These are phyloP conservation scores for Yamadazyma dendronema DNA, from an alignment of 1,139 yeast species.

Conservation along the genomic window DNA sequence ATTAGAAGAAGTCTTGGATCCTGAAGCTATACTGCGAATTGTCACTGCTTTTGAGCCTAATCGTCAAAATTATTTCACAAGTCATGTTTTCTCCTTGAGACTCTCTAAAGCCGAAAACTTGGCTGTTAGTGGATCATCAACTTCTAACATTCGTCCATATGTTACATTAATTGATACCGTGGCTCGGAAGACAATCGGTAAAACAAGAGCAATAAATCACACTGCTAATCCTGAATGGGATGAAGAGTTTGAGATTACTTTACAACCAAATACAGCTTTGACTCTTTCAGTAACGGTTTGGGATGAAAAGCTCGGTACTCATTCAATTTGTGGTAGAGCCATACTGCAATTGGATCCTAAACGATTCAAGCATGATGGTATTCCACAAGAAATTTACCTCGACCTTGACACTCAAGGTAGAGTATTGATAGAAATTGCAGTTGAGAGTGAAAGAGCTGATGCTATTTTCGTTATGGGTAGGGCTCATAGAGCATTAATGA, in stretches of 20 bases:
- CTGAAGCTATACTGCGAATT: slow-evolving; percentile 56
- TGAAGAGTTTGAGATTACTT: slow-evolving; percentile 73
- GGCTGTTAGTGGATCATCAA: slow-evolving; percentile 36
- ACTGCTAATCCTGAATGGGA: slow-evolving; percentile 82
- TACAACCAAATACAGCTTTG: slow-evolving; percentile 37
- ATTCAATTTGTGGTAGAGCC: slow-evolving; percentile 70
- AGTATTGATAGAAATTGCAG: slow-evolving; percentile 60
- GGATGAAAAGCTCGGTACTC: slow-evolving; percentile 64
- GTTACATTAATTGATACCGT: slow-evolving; percentile 65
- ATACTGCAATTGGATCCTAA: slow-evolving; percentile 62
- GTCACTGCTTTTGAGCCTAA: slow-evolving; percentile 36
- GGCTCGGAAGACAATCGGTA: slow-evolving; percentile 59
- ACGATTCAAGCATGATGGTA: slow-evolving; percentile 65
- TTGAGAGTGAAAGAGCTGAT: slow-evolving; percentile 77
- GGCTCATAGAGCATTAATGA: slow-evolving; percentile 61
- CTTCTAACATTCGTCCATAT: slow-evolving; percentile 60
- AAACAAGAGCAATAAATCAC: slow-evolving; percentile 63
- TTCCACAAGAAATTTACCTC: slow-evolving; percentile 58
- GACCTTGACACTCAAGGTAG: slow-evolving; percentile 72
- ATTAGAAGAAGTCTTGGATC: slow-evolving; percentile 60
- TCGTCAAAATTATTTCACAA: slow-evolving; percentile 31
- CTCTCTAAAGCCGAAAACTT: slow-evolving; percentile 72
- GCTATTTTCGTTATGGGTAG: slow-evolving; percentile 78
- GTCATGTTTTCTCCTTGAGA: slow-evolving; percentile 65
- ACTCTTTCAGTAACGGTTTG: slow-evolving; percentile 65